Percentiles rank a stretch among this genome's conserved stretches.
Conservation (phyloP, 2,329 filamentous ascomycete species). For the Calonectria hongkongensis region DNA sequence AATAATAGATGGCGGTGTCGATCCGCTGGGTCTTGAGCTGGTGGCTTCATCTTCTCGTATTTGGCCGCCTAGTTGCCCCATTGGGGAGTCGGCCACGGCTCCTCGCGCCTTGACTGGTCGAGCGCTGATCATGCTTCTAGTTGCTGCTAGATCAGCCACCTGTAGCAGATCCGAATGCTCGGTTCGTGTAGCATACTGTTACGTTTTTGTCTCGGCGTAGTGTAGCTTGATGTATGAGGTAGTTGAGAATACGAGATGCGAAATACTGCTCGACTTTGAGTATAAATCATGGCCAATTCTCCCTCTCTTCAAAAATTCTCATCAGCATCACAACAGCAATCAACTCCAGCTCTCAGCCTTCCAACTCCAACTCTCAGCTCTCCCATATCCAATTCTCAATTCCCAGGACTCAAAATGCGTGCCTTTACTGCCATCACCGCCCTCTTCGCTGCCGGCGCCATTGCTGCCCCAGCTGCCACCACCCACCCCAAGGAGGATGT, state of each 20-base stretch:
- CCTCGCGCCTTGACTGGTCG: constrained; percentile 12
- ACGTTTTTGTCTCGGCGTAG: neutral
- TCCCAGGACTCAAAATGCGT: constrained; percentile 4
- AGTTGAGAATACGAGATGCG: constrained; percentile 3
- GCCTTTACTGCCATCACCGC: constrained; percentile 8
- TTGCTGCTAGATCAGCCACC: neutral
- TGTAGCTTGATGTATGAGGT: neutral
- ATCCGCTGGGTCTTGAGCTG: neutral
- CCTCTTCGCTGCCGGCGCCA: constrained; percentile 14
- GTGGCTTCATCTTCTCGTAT: constrained; percentile 9
- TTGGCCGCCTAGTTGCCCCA: constrained; percentile 10
- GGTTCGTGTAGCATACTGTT: neutral
- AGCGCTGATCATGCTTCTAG: neutral
- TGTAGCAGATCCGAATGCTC: neutral
- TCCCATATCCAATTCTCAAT: neutral
- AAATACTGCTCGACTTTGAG: neutral
- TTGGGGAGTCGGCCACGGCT: neutral
- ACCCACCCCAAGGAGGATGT: constrained; percentile 18
- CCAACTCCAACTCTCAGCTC: neutral
- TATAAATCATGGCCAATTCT: constrained; percentile 5
- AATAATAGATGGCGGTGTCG: constrained; percentile 13
- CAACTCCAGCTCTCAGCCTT: neutral
- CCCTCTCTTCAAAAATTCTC: neutral
- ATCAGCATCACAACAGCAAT: neutral
- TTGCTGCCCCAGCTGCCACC: constrained; percentile 8